A percentile compares a stretch with the other conserved stretches of the same genome.
These are phyloP conservation scores for Lachnellula suecica DNA, from an alignment of 2,329 filamentous ascomycete genomes.

Conservation along the genomic window DNA sequence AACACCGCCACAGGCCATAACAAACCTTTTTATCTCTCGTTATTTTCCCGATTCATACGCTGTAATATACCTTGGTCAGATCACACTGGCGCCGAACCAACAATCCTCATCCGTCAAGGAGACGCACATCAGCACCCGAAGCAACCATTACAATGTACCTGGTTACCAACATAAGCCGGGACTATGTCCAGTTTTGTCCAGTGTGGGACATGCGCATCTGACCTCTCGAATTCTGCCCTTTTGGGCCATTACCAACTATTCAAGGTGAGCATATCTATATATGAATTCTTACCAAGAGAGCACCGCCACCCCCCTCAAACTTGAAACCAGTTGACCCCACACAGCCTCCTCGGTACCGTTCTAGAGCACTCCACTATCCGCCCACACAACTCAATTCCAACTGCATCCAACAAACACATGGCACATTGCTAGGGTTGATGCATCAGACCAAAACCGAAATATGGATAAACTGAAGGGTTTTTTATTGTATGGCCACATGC, in stretches of 20 bases:
- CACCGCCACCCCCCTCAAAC: neutral
- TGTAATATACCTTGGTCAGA: no score
- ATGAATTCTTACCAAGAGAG: neutral
- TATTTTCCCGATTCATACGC: no score
- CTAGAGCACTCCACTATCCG: neutral
- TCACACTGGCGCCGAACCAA: neutral
- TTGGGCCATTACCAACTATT: neutral
- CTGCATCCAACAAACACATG: neutral
- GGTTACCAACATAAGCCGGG: no score
- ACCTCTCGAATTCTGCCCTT: neutral
- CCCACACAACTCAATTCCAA: conserved; percentile 1
- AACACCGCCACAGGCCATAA: neutral
- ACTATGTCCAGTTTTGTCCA: no score
- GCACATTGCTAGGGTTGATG: no score
- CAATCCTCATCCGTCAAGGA: neutral
- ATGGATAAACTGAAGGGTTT: no score
- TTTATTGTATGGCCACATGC: no score
- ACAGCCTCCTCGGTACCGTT: no score
- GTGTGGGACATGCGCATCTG: no score
- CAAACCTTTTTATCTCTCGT: neutral
- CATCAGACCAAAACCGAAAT: no score
- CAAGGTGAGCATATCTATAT: neutral
- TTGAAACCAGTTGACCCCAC: conserved; percentile 6
- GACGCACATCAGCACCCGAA: neutral
- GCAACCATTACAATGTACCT: neutral